Evolutionary conservation across 2,329 filamentous ascomycete genomes (phyloP).

Genomic region (Colletotrichum sp.): DNA sequence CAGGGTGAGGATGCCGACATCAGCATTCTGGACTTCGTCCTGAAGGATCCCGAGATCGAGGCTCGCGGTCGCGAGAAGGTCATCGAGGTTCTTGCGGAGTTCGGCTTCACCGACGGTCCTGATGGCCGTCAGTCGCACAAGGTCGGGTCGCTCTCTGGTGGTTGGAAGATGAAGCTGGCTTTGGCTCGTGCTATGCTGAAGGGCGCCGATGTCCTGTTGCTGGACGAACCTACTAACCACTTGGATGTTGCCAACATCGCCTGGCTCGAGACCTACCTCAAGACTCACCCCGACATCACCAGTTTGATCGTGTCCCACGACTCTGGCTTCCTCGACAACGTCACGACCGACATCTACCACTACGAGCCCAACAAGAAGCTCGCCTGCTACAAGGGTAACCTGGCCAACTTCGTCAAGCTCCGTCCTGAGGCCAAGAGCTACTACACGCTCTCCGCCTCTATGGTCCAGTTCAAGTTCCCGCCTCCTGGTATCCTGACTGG

Average conservation of each 20-base stretch:
- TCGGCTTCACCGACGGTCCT: slow-evolving; percentile 90
- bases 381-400: slow-evolving; percentile 81
- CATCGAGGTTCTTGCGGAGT: slow-evolving; percentile 81
- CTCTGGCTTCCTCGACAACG: slow-evolving; percentile 94
- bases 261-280: slow-evolving; percentile 95
- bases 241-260: slow-evolving; percentile 95
- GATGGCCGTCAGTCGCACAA: slow-evolving; percentile 88
- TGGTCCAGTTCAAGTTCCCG: slow-evolving; percentile 97
- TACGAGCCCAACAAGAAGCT: slow-evolving; percentile 97
- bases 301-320: slow-evolving; percentile 98
- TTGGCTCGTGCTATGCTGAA: slow-evolving; percentile 95
- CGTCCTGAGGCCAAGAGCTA: slow-evolving; percentile 97
- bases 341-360: slow-evolving; percentile 99
- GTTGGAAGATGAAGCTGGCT: slow-evolving; percentile 99
- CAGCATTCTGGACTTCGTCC: slow-evolving; percentile 91
- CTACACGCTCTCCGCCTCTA: slow-evolving; percentile 89
- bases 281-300: slow-evolving; percentile 94
- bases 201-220: slow-evolving; percentile 91
- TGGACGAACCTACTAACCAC: slow-evolving; percentile 99
- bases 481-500: slow-evolving; percentile 91
- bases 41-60: slow-evolving; percentile 86
- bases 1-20: slow-evolving; percentile 97
- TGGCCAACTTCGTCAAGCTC: slow-evolving; percentile 82
- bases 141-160: slow-evolving; percentile 93
- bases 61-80: slow-evolving; percentile 82